Base-by-base conservation (phyloP, 2,329 filamentous ascomycete genomes). In the Ophiocordyceps australis region DNA sequence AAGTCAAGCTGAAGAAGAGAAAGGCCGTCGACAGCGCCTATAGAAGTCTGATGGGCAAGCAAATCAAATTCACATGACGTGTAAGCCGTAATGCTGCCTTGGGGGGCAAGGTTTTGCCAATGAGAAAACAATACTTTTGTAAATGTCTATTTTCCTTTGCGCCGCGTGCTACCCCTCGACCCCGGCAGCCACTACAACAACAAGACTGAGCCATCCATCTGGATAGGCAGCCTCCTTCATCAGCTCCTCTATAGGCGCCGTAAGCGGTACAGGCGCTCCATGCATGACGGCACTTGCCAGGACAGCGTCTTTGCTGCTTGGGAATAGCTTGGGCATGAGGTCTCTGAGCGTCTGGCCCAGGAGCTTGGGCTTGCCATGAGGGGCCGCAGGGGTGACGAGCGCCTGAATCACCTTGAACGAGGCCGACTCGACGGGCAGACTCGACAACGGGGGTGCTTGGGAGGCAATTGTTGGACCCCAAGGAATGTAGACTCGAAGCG, bases 121-220 rank as follows among this genome's bases (percentile, higher is more conserved):
- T n/a, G n/a, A n/a, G n/a, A n/a, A n/a, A n/a, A n/a, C n/a, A n/a
- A n/a, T n/a, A n/a, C n/a, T n/a, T n/a, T n/a, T n/a, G n/a, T n/a
- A 18, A 22, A 20, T 22, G 15, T 20, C 8, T 14, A n/a, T n/a
- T n/a, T n/a, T n/a, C n/a, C n/a, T n/a, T n/a, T n/a, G n/a, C n/a
- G n/a, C n/a, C n/a, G n/a, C n/a, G n/a, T n/a, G n/a, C n/a, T n/a
- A n/a, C n/a, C n/a, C n/a, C n/a, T n/a, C 10, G 15, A 21, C 17
- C 14, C 11, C 17, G 17, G 13, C 11, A 13, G 14, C 23, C 56
- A 91, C 75, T 13, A 74, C 63, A 5, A 94, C 66, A 27, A 82
- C 78, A 22, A 94, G 51, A 47, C 82, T 81, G 15, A 93, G 49
- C 76, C 85, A 98, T 0, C 89, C 89, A 51, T 98, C 89, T 0